phyloP scores from a whole-genome alignment of 2,329 filamentous ascomycete genomes.

The Arthrobotrys megalospora region DNA sequence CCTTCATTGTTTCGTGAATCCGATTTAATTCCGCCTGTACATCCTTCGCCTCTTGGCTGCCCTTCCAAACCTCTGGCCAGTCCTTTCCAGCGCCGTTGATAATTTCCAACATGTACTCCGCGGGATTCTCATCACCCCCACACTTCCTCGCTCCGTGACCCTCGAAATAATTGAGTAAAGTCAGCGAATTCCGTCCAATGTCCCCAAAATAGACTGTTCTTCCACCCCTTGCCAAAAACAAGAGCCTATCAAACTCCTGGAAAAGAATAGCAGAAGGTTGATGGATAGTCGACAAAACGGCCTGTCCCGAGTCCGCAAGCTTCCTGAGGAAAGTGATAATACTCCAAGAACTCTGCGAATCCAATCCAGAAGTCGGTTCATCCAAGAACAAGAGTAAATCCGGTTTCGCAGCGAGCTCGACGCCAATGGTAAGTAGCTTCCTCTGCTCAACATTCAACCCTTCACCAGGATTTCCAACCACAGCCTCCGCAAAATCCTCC shows the following conservation, averaged over 20 bases:
- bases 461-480: slow-evolving; percentile 68
- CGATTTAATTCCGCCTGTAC: slow-evolving; percentile 70
- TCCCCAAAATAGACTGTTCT: slow-evolving; percentile 86
- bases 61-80: slow-evolving; percentile 71
- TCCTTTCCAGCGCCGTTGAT: slow-evolving; percentile 72
- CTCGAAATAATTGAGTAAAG: slow-evolving; percentile 82
- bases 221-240: slow-evolving; percentile 78
- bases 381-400: slow-evolving; percentile 72
- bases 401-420: slow-evolving; percentile 74
- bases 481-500: slow-evolving; percentile 70
- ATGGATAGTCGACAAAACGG: slow-evolving; percentile 74
- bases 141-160: slow-evolving; percentile 78
- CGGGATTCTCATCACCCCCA: slow-evolving; percentile 80
- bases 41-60: slow-evolving; percentile 69
- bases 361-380: slow-evolving; percentile 72
- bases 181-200: slow-evolving; percentile 79
- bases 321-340: slow-evolving; percentile 73
- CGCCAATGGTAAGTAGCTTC: slow-evolving; percentile 75
- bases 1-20: slow-evolving; percentile 71
- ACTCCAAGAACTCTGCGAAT: slow-evolving; percentile 73
- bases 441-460: slow-evolving; percentile 74
- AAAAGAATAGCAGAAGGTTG: slow-evolving; percentile 75
- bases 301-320: slow-evolving; percentile 73
- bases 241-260: slow-evolving; percentile 73
- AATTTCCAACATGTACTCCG: slow-evolving; percentile 81